Evolutionary conservation across 106 monocot species (phyloP), one percentile per base, ranked within the genome.

Genomic region (Hemerocallis citrina): DNA sequence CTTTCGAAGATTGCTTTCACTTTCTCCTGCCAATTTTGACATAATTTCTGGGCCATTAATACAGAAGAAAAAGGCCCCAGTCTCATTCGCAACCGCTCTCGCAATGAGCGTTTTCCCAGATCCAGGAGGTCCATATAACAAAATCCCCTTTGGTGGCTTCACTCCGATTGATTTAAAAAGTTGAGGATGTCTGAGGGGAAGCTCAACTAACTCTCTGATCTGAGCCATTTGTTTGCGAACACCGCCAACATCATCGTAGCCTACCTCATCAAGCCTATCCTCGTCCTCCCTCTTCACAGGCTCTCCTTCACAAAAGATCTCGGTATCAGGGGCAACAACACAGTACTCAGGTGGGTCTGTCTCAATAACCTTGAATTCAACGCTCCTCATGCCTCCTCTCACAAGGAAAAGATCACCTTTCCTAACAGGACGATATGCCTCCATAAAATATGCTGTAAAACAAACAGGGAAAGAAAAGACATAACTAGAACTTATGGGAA

Each of bases 331-430:
- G 19, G 83, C 29, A 6, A 83, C 83, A 38, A 83, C 62, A 63
- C 83, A 83, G 34, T 83, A 83, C 22, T 83, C 83, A 19, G 65
- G 54, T 12, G 83, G 83, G 3, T 83, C 83, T 3, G 77, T 83
- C 45, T 83, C 83, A 25, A 83, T 83, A 29, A 83, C 77, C 65
- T 83, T 83, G 31, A 83, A 83, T 38, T 83, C 83, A 36, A 83
- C 67, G 38, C 83, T 83, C 46, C 83, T 60, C 83, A 83, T 83
- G 5, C 83, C 83, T 52, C 77, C 83, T 41, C 83, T 77, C 1
- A 83, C 83, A 63, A 83, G 83, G 71, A 83, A 83, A 70, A 83
- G 70, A 56, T 83, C 82, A 0, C 82, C 82, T 65, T 77, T 82
- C 52, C 82, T 76, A 1, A 83, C 77, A 62, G 83, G 83, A 24